phyloP scores from a whole-genome alignment of 306 rosid species.

The Pterocarpus santalinus region DNA sequence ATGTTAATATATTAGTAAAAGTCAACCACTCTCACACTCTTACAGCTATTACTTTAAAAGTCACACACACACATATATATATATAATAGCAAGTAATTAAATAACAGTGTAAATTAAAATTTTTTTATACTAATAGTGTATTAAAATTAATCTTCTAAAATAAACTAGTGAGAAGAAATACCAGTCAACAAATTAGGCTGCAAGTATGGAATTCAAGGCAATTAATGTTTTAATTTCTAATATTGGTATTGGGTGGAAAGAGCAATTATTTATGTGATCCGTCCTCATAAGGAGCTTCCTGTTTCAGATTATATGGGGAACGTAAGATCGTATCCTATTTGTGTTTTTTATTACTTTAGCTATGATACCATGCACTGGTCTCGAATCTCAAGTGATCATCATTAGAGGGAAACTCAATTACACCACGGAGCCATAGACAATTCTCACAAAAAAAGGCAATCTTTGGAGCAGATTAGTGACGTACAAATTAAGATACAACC shows the following conservation, averaged over 20 bases:
- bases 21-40: too few relatives aligned
- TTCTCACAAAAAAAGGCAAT: conserved; percentile 44
- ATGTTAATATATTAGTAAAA: too few relatives aligned
- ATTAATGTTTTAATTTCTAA: neutral
- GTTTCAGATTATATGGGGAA: conserved; percentile 48
- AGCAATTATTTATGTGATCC: neutral
- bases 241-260: neutral
- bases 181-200: neutral
- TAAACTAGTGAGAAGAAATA: conserved; percentile 1
- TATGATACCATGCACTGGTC: neutral
- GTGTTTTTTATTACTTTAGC: neutral
- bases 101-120: too few relatives aligned
- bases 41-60: too few relatives aligned
- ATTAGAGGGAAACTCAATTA: neutral
- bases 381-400: conserved; percentile 10
- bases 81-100: too few relatives aligned
- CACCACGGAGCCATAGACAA: neutral
- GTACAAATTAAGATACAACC: neutral
- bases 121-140: too few relatives aligned
- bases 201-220: conserved; percentile 4
- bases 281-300: conserved; percentile 42
- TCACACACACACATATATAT: too few relatives aligned
- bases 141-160: neutral
- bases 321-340: neutral
- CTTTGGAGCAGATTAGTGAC: conserved; percentile 37